phyloP scores from a whole-genome alignment of 2,329 filamentous ascomycete species.

The Aspergillus fijiensis region DNA sequence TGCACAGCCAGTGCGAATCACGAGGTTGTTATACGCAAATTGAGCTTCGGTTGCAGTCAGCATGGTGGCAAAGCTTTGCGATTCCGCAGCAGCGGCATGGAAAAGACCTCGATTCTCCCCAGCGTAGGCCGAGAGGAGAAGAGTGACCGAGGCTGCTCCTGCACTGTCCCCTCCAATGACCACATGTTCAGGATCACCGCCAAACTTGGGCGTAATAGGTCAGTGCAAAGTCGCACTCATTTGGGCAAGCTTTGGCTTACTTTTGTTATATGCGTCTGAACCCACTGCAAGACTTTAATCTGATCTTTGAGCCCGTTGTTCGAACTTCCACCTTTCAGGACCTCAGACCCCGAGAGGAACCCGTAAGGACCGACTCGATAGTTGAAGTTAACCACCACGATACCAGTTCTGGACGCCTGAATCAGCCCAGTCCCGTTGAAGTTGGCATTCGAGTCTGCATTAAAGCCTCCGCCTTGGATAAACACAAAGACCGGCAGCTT shows the following conservation, averaged over 20 bases:
- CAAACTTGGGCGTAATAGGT: constrained; percentile 52
- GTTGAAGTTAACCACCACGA: constrained; percentile 71
- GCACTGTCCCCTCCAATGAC: constrained; percentile 68
- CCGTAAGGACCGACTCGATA: constrained; percentile 75
- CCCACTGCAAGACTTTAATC: constrained; percentile 67
- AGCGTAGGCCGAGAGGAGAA: constrained; percentile 60
- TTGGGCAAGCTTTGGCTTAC: constrained; percentile 27
- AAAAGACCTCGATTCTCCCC: constrained; percentile 52
- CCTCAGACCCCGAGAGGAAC: constrained; percentile 63
- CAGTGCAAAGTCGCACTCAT: background rate
- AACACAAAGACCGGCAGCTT: constrained; percentile 60
- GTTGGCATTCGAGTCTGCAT: constrained; percentile 58
- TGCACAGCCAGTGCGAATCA: constrained; percentile 50
- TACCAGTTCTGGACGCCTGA: constrained; percentile 56
- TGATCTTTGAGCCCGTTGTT: constrained; percentile 74
- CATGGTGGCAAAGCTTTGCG: constrained; percentile 53
- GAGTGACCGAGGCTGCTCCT: constrained; percentile 62
- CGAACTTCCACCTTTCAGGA: constrained; percentile 50
- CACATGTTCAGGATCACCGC: constrained; percentile 67
- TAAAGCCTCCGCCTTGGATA: constrained; percentile 64
- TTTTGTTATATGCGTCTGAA: constrained; percentile 61
- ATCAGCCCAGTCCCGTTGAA: constrained; percentile 64
- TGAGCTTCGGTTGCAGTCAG: constrained; percentile 51
- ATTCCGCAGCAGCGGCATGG: constrained; percentile 55
- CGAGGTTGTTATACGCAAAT: constrained; percentile 54